Evolutionary conservation across 1,284 basidiomycete species (phyloP).

Genomic region (Pterula multifida): DNA sequence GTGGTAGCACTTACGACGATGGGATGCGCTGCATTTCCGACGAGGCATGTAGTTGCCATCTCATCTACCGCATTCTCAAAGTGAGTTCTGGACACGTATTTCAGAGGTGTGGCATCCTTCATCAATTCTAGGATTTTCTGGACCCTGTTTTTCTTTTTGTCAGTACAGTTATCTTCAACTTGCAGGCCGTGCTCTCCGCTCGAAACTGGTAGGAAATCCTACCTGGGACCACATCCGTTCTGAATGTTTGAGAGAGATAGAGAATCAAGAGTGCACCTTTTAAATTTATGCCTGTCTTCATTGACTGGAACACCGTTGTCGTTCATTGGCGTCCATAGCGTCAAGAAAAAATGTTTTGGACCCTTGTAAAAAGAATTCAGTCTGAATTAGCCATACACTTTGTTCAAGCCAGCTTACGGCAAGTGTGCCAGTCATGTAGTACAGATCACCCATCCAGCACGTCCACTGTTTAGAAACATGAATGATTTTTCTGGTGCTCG

Average conservation of each 20-base stretch:
- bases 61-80: slow-evolving; percentile 36
- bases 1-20: slow-evolving; percentile 20
- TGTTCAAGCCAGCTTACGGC: not conserved
- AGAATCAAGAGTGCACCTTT: not conserved
- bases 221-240: no score
- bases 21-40: slow-evolving; percentile 43
- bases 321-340: not conserved
- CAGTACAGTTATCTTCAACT: slow-evolving; percentile 20
- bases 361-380: not conserved
- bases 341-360: not conserved
- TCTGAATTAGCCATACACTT: not conserved
- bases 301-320: not conserved
- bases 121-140: slow-evolving; percentile 29
- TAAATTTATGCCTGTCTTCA: not conserved
- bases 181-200: no score
- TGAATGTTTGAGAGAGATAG: not conserved
- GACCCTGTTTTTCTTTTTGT: slow-evolving; percentile 17
- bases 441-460: not conserved
- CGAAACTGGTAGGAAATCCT: no score
- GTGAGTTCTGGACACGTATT: slow-evolving; percentile 22
- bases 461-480: not conserved
- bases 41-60: slow-evolving; percentile 29
- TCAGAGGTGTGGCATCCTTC: slow-evolving; percentile 19
- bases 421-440: not conserved
- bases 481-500: not conserved